Evolutionary conservation across 148 eudicot species (phyloP).

Genomic region (Tetragonia tetragonoides): DNA sequence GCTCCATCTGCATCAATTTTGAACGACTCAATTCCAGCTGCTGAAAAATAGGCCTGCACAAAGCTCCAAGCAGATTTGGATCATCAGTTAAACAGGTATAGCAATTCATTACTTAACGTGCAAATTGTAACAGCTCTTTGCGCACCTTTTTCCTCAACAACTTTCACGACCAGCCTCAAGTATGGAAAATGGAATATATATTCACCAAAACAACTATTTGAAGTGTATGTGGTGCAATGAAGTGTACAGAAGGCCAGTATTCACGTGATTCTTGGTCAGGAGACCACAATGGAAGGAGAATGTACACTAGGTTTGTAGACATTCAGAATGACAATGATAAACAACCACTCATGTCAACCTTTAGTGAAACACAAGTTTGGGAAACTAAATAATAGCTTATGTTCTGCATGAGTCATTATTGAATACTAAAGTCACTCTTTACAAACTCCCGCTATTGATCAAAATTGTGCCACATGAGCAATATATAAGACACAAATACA

Average conservation of each 20-base stretch:
- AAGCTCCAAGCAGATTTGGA: slow-evolving; percentile 12
- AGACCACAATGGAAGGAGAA: too few relatives aligned
- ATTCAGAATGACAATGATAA: too few relatives aligned
- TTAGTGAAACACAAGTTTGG: too few relatives aligned
- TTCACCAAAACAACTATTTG: slow-evolving; percentile 43
- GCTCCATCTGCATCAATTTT: slow-evolving; percentile 78
- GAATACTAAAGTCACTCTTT: too few relatives aligned
- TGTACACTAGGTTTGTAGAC: too few relatives aligned
- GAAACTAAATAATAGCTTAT: too few relatives aligned
- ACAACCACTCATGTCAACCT: too few relatives aligned
- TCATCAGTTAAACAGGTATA: slow-evolving; percentile 15
- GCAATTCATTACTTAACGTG: not conserved
- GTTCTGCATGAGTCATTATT: too few relatives aligned
- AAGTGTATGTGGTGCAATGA: not conserved
- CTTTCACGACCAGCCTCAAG: slow-evolving; percentile 99
- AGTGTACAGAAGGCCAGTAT: not conserved
- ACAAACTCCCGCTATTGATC: too few relatives aligned
- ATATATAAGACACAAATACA: too few relatives aligned
- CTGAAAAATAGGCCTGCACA: slow-evolving; percentile 87
- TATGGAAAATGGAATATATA: slow-evolving; percentile 90
- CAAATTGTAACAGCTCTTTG: not conserved
- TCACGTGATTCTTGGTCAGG: not conserved
- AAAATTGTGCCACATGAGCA: too few relatives aligned
- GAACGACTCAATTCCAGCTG: slow-evolving; percentile 83
- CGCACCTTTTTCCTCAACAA: slow-evolving; percentile 91